phyloP scores from a whole-genome alignment of 495 filamentous ascomycete genomes.

The Lichina pygmaea region DNA sequence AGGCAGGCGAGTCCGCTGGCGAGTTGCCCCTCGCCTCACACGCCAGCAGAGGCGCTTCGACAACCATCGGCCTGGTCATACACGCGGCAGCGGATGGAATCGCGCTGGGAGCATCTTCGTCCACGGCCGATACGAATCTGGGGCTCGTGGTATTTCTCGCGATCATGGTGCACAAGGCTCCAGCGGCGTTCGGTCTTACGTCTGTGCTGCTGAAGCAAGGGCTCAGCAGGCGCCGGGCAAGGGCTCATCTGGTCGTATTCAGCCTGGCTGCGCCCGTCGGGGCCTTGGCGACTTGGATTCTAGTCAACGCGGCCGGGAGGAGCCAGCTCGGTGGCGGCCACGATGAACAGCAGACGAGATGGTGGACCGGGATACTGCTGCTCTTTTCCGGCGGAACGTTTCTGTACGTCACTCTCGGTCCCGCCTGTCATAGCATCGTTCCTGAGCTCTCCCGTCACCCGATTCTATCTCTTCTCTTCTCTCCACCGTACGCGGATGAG shows the following conservation, averaged over 20 bases:
- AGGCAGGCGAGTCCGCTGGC: not conserved
- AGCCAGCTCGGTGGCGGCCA: slow-evolving; percentile 11
- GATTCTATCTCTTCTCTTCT: not conserved
- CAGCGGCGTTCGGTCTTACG: slow-evolving; percentile 83
- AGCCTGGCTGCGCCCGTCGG: slow-evolving; percentile 75
- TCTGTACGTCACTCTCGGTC: slow-evolving; percentile 30
- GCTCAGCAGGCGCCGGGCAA: slow-evolving; percentile 55
- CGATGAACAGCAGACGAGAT: slow-evolving; percentile 28
- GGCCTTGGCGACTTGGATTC: slow-evolving; percentile 54
- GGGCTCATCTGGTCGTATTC: slow-evolving; percentile 71
- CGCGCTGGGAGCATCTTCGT: slow-evolving; percentile 68
- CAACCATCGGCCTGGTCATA: slow-evolving; percentile 82
- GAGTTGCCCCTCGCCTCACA: not conserved
- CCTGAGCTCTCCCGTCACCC: too few relatives aligned
- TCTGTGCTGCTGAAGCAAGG: slow-evolving; percentile 73
- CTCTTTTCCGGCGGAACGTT: slow-evolving; percentile 90
- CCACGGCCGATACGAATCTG: slow-evolving; percentile 37
- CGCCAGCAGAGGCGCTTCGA: slow-evolving; percentile 15
- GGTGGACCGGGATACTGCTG: slow-evolving; percentile 80
- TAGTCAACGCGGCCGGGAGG: slow-evolving; percentile 43
- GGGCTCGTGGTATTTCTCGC: slow-evolving; percentile 81
- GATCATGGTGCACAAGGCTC: slow-evolving; percentile 93
- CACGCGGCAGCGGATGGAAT: slow-evolving; percentile 94
- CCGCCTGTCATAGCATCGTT: not conserved
- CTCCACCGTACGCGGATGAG: not conserved